These are phyloP conservation scores for Apophysomyces ossiformis DNA, from an alignment of 371 early-diverging fungal species.

Conservation along the genomic window DNA sequence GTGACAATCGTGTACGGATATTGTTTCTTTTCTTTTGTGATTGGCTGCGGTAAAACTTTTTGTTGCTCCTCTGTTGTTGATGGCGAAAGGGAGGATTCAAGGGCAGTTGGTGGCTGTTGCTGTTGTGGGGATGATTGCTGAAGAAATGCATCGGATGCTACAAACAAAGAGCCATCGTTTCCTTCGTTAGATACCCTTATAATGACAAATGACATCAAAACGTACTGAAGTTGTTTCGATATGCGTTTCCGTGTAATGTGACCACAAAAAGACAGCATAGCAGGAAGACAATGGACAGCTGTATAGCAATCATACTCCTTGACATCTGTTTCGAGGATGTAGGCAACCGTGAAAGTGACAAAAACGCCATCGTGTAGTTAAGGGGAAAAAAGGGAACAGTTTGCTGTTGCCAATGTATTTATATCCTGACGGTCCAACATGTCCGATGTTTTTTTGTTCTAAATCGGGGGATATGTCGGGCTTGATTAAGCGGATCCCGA, in stretches of 20 bases:
- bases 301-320: constrained; percentile 19
- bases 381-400: neutral
- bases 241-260: neutral
- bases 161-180: constrained; percentile 9
- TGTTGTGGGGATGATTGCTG: constrained; percentile 9
- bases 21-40: constrained; percentile 18
- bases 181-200: neutral
- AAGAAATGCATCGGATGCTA: constrained; percentile 12
- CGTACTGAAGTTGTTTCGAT: neutral
- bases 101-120: neutral
- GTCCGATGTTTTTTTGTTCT: neutral
- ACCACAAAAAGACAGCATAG: constrained; percentile 11
- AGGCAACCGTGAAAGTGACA: neutral
- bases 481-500: neutral
- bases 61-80: neutral
- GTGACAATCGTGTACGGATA: constrained; percentile 57
- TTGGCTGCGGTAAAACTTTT: constrained; percentile 9
- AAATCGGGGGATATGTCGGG: neutral
- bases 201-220: neutral
- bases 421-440: neutral
- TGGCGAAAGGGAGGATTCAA: neutral
- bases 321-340: constrained; percentile 8
- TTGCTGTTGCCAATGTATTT: neutral
- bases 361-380: neutral
- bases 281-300: constrained; percentile 16